phyloP scores from a whole-genome alignment of 441 rosid species.

The Mallotus japonicus region DNA sequence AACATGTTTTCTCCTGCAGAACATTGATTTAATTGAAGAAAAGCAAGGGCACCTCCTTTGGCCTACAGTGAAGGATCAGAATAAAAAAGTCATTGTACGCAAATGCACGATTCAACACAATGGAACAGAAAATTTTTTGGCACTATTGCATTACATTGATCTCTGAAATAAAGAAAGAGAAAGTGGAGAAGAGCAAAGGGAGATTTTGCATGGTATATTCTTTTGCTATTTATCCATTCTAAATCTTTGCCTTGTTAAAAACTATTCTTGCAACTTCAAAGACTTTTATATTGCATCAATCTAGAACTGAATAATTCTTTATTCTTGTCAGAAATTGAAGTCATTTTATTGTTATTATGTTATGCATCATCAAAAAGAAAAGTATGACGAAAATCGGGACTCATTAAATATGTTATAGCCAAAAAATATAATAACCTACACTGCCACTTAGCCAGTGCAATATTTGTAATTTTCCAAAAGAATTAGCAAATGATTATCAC shows the following conservation, averaged over 20 bases:
- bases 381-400: background rate
- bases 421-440: background rate
- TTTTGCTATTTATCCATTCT: background rate
- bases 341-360: background rate
- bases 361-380: background rate
- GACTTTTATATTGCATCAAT: too few species aligned
- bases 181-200: too few species aligned
- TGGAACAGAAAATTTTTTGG: background rate
- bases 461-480: background rate
- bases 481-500: background rate
- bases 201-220: background rate
- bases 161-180: background rate
- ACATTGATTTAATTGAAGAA: slow-evolving; percentile 44
- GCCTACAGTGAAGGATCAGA: slow-evolving; percentile 53
- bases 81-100: background rate
- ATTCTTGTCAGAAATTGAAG: too few species aligned
- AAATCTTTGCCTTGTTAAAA: background rate
- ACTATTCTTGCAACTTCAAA: too few species aligned
- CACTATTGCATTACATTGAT: background rate
- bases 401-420: background rate
- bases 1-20: slow-evolving; percentile 29
- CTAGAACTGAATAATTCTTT: too few species aligned
- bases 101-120: background rate
- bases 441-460: background rate
- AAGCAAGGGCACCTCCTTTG: slow-evolving; percentile 71